These are phyloP conservation scores for Pseudoscleropodium purum DNA, from an alignment of 225 moss, liverwort and hornwort species.

Conservation along the genomic window DNA sequence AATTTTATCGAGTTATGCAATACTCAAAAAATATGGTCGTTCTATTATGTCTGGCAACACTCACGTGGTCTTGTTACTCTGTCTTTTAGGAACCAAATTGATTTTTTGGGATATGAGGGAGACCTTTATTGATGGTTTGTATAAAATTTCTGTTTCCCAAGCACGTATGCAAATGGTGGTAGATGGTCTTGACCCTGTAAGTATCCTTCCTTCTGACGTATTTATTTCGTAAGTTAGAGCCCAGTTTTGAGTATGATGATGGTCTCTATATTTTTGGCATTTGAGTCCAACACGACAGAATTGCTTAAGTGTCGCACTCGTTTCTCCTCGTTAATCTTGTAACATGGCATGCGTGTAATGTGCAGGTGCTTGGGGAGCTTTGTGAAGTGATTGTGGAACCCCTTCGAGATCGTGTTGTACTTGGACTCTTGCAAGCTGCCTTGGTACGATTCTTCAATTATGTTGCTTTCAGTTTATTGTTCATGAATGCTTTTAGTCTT, in stretches of 20 bases:
- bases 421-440: conserved; percentile 83
- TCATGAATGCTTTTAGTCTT: not conserved
- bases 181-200: conserved; percentile 76
- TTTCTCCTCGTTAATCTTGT: not conserved
- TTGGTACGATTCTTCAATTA: conserved; percentile 33
- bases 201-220: not conserved
- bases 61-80: not conserved
- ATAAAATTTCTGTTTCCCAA: conserved; percentile 72
- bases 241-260: not conserved
- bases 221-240: not conserved
- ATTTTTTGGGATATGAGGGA: conserved; percentile 95
- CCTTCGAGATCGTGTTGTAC: conserved; percentile 81
- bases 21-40: not conserved
- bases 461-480: not conserved
- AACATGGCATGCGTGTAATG: not conserved
- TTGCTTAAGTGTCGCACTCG: not conserved
- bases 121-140: conserved; percentile 75
- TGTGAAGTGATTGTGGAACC: conserved; percentile 85
- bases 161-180: conserved; percentile 91
- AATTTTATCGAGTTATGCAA: not conserved
- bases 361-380: conserved; percentile 79
- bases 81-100: conserved; percentile 62
- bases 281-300: not conserved
- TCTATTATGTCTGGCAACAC: not conserved
- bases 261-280: not conserved